Evolutionary conservation across 352 stramenopile species (phyloP), one percentile per base, ranked within the genome.

Genomic region (Paralagenidium karlingii): DNA sequence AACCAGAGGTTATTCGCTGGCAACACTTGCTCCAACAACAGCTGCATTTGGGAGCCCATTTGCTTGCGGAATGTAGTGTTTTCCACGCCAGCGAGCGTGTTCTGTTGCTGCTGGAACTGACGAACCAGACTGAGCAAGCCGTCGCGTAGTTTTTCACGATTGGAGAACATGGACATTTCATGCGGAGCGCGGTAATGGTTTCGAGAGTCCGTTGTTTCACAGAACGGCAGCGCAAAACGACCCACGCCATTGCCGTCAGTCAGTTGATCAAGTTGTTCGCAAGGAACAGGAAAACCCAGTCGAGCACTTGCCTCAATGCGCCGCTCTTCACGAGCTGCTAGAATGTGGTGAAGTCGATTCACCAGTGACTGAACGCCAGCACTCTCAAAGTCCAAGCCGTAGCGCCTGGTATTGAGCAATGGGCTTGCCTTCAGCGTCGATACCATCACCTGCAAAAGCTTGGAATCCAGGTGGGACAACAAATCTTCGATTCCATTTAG

Each of bases 1-100:
- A 86, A 83, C 73, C 73, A 86, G 68, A 68, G 82, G 28, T 53
- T 51, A 40, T 86, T 86, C 26, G 68, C 63, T 1, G 60, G 58
- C 5, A 52, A 51, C 0, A 79, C 66, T 0, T 74, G 55, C 1
- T 38, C 20, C 3, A 86, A 28, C 24, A 83, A 32, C 40, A 5
- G 53, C 43, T 12, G 60, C 56, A 8, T 42, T 42, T 11, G 59
- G n/a, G n/a, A n/a, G n/a, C n/a, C n/a, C n/a, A n/a, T n/a, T n/a
- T n/a, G n/a, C n/a, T n/a, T n/a, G n/a, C n/a, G n/a, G n/a, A n/a
- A n/a, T n/a, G n/a, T n/a, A n/a, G n/a, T 49, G 34, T 56, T 57
- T 21, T 26, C 5, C 4, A 62, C 63, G 8, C 58, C 68, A 0
- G 65, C 27, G 0, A 82, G 21, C 34, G 60, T 73, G 29, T 82